phyloP scores from a whole-genome alignment of 1,284 basidiomycete species.

The Volvariella volvacea region DNA sequence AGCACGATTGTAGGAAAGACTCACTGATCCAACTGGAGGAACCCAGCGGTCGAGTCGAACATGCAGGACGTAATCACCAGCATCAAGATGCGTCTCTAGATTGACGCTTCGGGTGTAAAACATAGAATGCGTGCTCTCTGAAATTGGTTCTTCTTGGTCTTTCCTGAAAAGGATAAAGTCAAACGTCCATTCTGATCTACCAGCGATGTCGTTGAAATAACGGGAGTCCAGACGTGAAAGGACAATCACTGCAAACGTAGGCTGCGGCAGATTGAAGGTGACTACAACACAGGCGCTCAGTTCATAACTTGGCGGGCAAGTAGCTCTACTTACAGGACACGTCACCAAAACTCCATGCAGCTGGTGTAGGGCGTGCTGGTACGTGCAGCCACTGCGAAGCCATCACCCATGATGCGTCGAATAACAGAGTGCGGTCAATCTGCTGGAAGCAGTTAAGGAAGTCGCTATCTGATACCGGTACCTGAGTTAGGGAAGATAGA shows the following conservation, averaged over 20 bases:
- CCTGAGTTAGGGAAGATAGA: not conserved
- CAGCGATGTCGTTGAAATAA: slow-evolving; percentile 39
- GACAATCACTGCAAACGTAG: slow-evolving; percentile 40
- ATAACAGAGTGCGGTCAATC: slow-evolving; percentile 43
- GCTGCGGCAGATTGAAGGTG: slow-evolving; percentile 33
- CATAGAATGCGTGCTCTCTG: slow-evolving; percentile 31
- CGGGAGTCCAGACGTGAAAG: slow-evolving; percentile 44
- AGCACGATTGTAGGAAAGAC: not conserved
- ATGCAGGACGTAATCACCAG: slow-evolving; percentile 48
- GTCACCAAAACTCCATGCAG: slow-evolving; percentile 46
- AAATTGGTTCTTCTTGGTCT: slow-evolving; percentile 33
- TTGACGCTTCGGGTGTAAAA: slow-evolving; percentile 38
- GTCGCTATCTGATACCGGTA: slow-evolving; percentile 34
- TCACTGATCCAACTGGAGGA: slow-evolving; percentile 18
- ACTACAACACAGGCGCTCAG: slow-evolving; percentile 22
- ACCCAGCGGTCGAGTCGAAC: slow-evolving; percentile 34
- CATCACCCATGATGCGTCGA: slow-evolving; percentile 46
- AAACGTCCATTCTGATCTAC: slow-evolving; percentile 36
- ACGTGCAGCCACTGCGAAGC: slow-evolving; percentile 48
- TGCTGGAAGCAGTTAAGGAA: slow-evolving; percentile 44
- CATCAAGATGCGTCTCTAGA: slow-evolving; percentile 36
- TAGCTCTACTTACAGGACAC: slow-evolving; percentile 25
- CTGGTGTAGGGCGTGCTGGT: slow-evolving; percentile 28
- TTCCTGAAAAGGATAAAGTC: slow-evolving; percentile 46
- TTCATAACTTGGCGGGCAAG: not conserved